A percentile compares a stretch with the other conserved stretches of the same genome.
Evolutionary conservation across 805 yeast species (phyloP).

Genomic region (Yarrowia osloensis): DNA sequence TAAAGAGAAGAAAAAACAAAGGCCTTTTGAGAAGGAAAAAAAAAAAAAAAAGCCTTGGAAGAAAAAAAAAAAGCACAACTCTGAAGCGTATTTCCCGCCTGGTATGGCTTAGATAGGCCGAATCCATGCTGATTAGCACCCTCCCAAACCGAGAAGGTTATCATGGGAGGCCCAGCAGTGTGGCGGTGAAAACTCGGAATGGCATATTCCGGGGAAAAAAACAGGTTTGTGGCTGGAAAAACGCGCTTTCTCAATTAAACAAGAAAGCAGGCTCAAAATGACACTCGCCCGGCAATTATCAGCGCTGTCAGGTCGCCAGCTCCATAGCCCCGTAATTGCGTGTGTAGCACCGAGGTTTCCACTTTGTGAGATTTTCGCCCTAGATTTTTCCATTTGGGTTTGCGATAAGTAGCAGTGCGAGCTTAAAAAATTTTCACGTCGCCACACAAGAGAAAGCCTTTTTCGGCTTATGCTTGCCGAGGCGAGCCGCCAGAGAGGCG

Average conservation of each 20-base stretch:
- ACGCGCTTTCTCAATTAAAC: not conserved
- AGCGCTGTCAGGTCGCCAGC: not conserved
- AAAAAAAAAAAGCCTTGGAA: too few species aligned
- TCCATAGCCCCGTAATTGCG: not conserved
- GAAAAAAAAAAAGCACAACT: not conserved
- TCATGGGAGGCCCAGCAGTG: not conserved
- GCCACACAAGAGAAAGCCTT: conserved; percentile 9
- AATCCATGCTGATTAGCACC: conserved; percentile 24
- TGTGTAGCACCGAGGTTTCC: not conserved
- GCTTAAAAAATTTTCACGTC: conserved; percentile 27
- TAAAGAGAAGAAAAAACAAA: too few species aligned
- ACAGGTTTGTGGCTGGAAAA: not conserved
- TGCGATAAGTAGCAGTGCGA: conserved; percentile 22
- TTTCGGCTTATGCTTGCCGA: conserved; percentile 19
- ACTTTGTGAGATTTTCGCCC: conserved; percentile 5
- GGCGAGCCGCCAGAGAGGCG: not conserved
- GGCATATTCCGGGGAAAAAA: not conserved
- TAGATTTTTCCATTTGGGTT: conserved; percentile 7
- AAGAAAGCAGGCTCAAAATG: too few species aligned
- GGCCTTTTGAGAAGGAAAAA: too few species aligned
- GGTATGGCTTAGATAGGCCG: conserved; percentile 30
- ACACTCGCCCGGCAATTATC: not conserved
- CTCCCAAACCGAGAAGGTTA: conserved; percentile 6
- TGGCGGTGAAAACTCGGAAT: conserved; percentile 19
- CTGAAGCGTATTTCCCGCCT: not conserved